Percentiles rank a stretch among this genome's conserved stretches.
Conservation (phyloP, 192 early-diverging fungal species). For the Backusella sp. region DNA sequence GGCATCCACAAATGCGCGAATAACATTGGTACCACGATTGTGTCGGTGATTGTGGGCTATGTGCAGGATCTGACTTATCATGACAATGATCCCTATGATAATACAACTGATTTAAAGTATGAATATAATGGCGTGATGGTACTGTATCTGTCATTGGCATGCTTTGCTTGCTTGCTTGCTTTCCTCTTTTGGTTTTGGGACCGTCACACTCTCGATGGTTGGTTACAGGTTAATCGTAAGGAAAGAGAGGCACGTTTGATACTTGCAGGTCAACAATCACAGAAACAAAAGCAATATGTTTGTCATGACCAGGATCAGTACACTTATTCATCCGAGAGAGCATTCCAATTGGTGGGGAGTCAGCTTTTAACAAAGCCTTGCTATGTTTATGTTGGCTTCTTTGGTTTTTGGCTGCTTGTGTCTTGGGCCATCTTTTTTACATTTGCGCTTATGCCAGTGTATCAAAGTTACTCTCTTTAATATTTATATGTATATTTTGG, state of each 20-base stretch:
- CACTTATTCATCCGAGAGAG: neutral
- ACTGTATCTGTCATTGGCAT: conserved; percentile 17
- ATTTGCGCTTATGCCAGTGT: conserved; percentile 34
- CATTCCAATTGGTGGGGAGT: conserved; percentile 13
- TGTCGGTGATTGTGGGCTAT: conserved; percentile 55
- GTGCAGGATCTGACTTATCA: conserved; percentile 50
- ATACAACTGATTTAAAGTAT: neutral
- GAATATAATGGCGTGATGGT: conserved; percentile 32
- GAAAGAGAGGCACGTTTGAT: conserved; percentile 17
- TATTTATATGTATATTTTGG: neutral
- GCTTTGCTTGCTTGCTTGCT: neutral
- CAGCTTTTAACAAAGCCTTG: neutral
- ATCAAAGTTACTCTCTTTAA: conserved; percentile 9
- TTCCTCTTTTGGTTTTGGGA: conserved; percentile 28
- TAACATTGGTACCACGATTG: conserved; percentile 60
- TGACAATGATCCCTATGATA: conserved; percentile 23
- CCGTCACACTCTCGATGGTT: conserved; percentile 15
- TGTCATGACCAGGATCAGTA: neutral
- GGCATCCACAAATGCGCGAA: conserved; percentile 62
- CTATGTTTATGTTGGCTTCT: conserved; percentile 23
- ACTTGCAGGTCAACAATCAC: conserved; percentile 1
- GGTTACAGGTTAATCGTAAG: conserved; percentile 23
- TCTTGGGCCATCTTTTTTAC: conserved; percentile 28
- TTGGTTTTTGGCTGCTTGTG: conserved; percentile 21
- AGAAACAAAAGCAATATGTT: neutral